Conservation (phyloP, 257 asterid species). For the Salvia miltiorrhiza region DNA sequence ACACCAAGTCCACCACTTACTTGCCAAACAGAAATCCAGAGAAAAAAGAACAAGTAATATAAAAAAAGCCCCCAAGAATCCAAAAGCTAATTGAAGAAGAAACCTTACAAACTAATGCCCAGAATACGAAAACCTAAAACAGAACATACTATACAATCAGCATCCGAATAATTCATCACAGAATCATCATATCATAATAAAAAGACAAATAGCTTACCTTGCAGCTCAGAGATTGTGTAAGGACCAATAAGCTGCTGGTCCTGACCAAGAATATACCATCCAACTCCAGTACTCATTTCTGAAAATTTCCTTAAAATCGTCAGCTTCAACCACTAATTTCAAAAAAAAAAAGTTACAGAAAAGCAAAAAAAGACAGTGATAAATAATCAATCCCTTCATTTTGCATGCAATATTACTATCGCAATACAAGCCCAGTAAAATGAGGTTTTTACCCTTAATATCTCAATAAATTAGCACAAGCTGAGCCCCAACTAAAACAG, state of each 20-base stretch:
- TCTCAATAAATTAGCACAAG: neutral
- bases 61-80: conserved; percentile 23
- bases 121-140: conserved; percentile 19
- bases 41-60: conserved; percentile 7
- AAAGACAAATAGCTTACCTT: conserved; percentile 41
- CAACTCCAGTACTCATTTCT: conserved; percentile 47
- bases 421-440: neutral
- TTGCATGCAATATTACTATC: conserved; percentile 8
- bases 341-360: neutral
- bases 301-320: conserved; percentile 24
- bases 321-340: conserved; percentile 28
- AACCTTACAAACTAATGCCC: conserved; percentile 27
- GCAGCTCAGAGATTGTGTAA: conserved; percentile 74
- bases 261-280: conserved; percentile 83
- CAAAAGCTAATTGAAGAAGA: conserved; percentile 19
- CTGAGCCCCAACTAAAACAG: neutral
- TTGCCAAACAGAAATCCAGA: conserved; percentile 30
- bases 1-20: conserved; percentile 32
- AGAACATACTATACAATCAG: neutral
- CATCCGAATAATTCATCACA: conserved; percentile 3
- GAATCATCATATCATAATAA: conserved; percentile 7
- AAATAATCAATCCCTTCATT: neutral
- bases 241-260: conserved; percentile 81
- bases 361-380: neutral
- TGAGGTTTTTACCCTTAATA: neutral